Evolutionary conservation across 2,329 filamentous ascomycete species (phyloP).

Genomic region (Madurella mycetomatis): DNA sequence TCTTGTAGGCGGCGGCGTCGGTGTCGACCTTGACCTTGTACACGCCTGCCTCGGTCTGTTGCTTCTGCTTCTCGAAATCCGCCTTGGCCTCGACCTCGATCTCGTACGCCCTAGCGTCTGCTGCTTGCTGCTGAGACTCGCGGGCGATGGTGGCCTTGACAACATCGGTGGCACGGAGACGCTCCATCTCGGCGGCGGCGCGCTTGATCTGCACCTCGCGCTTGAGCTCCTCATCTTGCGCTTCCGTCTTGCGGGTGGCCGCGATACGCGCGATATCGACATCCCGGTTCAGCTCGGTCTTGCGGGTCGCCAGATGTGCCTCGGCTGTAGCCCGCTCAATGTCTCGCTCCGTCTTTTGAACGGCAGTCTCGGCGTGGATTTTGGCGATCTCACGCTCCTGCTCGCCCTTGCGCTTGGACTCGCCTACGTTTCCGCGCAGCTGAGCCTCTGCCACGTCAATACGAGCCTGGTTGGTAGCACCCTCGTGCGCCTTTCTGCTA

Average conservation of each 20-base stretch:
- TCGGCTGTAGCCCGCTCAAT: slow-evolving; percentile 76
- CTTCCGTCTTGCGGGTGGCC: slow-evolving; percentile 68
- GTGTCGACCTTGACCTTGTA: slow-evolving; percentile 48
- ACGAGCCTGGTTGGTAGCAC: slow-evolving; percentile 73
- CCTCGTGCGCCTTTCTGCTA: slow-evolving; percentile 78
- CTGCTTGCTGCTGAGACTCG: slow-evolving; percentile 64
- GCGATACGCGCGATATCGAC: slow-evolving; percentile 72
- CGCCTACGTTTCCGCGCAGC: slow-evolving; percentile 66
- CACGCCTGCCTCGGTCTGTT: slow-evolving; percentile 48
- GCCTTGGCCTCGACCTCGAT: slow-evolving; percentile 57
- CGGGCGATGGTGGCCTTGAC: slow-evolving; percentile 69
- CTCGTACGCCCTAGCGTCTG: slow-evolving; percentile 62
- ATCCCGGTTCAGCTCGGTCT: slow-evolving; percentile 68
- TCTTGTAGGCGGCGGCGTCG: slow-evolving; percentile 46
- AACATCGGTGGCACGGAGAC: slow-evolving; percentile 71
- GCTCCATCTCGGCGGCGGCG: slow-evolving; percentile 74
- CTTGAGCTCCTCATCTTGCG: slow-evolving; percentile 75
- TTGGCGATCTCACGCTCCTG: slow-evolving; percentile 84
- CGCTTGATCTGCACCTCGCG: slow-evolving; percentile 72
- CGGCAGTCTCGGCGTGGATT: slow-evolving; percentile 80
- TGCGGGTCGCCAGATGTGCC: slow-evolving; percentile 66
- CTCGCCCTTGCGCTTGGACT: slow-evolving; percentile 71
- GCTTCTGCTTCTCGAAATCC: slow-evolving; percentile 49
- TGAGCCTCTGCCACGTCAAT: slow-evolving; percentile 63
- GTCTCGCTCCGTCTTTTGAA: slow-evolving; percentile 79